Evolutionary conservation across 1,284 basidiomycete species (phyloP), one percentile per base, ranked within the genome.

Genomic region (Cerioporus squamosus): DNA sequence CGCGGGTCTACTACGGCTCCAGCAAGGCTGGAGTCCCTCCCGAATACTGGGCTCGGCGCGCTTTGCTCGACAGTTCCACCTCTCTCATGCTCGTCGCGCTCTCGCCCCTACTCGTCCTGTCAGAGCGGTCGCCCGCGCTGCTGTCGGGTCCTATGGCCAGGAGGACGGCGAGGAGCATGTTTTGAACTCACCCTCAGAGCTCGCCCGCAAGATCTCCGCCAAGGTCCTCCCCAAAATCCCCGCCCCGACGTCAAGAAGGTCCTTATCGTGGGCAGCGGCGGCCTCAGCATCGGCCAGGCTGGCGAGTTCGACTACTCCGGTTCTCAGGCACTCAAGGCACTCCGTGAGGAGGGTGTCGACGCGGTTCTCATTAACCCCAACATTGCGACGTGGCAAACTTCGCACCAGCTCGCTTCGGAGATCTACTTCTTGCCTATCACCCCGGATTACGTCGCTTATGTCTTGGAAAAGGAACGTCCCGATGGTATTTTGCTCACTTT

Each of bases 251-350:
- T 99, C 47, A 90, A 92, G 74, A 97, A 97, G 74, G 97, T 99
- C 50, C 84, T 99, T 61, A 94, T 99, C 59, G 95, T 99, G 51
- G 97, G 97, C 63, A 94, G 91, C 64, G 97, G 97, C 70, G 97
- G 97, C 62, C 87, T 99, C 49, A 92, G 89, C 71, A 99, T 99
- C 64, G 97, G 97, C 44, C 97, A 99, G 77, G 97, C 97, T 5
- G 97, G 97, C 75, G 97, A 99, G 77, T 99, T 99, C 76, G 97
- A 99, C 76, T 99, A 99, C 78, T 98, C 95, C 26, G 97, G 93
- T 45, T 98, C 97, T 8, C 97, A 99, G 78, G 97, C 97, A 31
- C 90, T 99, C 78, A 99, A 99, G 77, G 97, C 97, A 14, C 88
- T 99, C 57, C 87, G 91, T 61, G 97, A 99, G 75, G 94, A 95